A percentile compares a stretch with the other conserved stretches of the same genome.
Evolutionary conservation across 1,139 yeast genomes (phyloP).

Genomic region (Ashbya aceris): DNA sequence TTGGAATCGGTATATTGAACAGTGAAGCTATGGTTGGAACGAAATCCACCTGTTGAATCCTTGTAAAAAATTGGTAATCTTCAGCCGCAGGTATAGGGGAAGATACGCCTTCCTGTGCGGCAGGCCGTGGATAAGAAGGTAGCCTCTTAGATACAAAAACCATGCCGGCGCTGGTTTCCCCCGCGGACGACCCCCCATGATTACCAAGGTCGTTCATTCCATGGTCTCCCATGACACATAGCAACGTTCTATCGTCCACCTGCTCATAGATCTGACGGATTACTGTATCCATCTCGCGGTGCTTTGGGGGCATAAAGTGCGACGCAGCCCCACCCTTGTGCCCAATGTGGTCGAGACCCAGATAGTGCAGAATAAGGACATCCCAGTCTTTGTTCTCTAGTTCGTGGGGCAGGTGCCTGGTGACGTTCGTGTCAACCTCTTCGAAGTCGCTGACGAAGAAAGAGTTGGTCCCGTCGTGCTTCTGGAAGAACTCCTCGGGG

Average conservation of each 20-base stretch:
- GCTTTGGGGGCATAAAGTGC: conserved; percentile 70
- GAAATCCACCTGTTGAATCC: conserved; percentile 71
- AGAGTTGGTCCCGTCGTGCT: conserved; percentile 80
- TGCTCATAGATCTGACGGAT: conserved; percentile 44
- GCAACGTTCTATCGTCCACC: conserved; percentile 47
- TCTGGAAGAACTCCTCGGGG: conserved; percentile 48
- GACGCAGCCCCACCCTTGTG: conserved; percentile 92
- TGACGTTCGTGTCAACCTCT: conserved; percentile 87
- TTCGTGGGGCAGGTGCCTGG: conserved; percentile 54
- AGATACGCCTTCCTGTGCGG: conserved; percentile 24
- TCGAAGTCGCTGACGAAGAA: conserved; percentile 92
- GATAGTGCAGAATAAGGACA: conserved; percentile 74
- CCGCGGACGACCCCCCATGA: conserved; percentile 89
- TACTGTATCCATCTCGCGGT: conserved; percentile 72
- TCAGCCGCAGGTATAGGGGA: conserved; percentile 36
- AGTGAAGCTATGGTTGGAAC: conserved; percentile 77
- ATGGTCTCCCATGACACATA: conserved; percentile 85
- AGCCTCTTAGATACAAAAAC: conserved; percentile 59
- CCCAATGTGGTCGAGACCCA: conserved; percentile 95
- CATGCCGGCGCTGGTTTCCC: conserved; percentile 85
- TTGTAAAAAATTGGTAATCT: conserved; percentile 43
- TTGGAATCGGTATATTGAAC: conserved; percentile 75
- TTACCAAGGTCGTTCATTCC: conserved; percentile 88
- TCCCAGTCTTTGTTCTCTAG: conserved; percentile 51
- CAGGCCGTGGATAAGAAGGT: conserved; percentile 20